phyloP scores from a whole-genome alignment of 116 monocot species.

The Zostera marina region DNA sequence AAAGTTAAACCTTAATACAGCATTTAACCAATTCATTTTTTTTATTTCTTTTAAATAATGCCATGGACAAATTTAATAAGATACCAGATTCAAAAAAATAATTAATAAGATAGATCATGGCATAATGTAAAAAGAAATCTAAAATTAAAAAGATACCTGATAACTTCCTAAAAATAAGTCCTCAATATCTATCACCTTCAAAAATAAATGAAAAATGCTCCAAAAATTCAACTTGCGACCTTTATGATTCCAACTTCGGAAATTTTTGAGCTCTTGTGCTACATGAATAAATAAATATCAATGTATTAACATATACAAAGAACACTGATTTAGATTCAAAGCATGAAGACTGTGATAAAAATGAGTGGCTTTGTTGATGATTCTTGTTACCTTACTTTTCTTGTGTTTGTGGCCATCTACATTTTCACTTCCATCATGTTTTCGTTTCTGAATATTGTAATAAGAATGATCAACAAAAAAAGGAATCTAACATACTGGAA shows the following conservation, averaged over 20 bases:
- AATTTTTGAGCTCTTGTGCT: constrained; percentile 69
- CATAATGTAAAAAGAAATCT: too few relatives aligned
- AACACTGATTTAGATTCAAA: background rate
- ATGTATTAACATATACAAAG: background rate
- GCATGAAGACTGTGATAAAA: background rate
- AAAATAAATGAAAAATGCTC: background rate
- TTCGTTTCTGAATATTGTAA: constrained; percentile 52
- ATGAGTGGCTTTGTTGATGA: constrained; percentile 1
- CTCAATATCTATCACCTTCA: background rate
- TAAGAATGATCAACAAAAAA: background rate
- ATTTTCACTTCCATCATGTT: constrained; percentile 81
- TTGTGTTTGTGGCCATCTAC: constrained; percentile 70
- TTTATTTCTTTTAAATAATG: too few relatives aligned
- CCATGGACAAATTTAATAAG: too few relatives aligned
- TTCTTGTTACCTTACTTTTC: constrained; percentile 75
- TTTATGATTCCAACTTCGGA: constrained; percentile 51
- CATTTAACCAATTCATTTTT: too few relatives aligned
- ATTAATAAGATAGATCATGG: too few relatives aligned
- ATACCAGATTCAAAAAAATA: too few relatives aligned
- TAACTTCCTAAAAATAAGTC: constrained; percentile 1
- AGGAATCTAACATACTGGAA: background rate
- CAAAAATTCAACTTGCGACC: constrained; percentile 19
- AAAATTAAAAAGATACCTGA: background rate
- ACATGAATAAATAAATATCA: background rate
- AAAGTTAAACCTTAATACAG: too few relatives aligned